Base-by-base conservation (phyloP, 495 filamentous ascomycete species). In the Penicillium alfredii region DNA sequence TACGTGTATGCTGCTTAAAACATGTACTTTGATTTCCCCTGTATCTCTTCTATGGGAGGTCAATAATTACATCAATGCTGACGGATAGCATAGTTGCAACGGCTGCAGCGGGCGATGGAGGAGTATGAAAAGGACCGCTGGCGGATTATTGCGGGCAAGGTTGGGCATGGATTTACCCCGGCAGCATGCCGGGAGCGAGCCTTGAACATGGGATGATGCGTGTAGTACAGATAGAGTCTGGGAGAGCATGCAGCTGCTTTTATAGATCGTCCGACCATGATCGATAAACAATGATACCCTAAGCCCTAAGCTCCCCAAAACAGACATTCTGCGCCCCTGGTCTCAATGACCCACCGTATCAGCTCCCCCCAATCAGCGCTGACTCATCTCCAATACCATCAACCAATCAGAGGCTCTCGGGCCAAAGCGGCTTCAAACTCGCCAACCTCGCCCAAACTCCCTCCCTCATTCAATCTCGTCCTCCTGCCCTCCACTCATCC, bases 91-190 rank as follows among this genome's bases (percentile, higher is more conserved):
- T 47, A 94, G 88, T 79, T 89, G 30, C 72, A 81, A 60, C 80
- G 81, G 48, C 78, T 95, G 44, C 78, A 77, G 26, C 78, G 72
- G 29, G 88, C 88, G 11, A 75, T 93, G 44, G 74, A 84, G 51
- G 86, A 92, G 48, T 94, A 94, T 63, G 86, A 94, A 52, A 80
- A 84, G 57, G 86, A 94, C 53, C 82, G 84, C 44, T 95, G 88
- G 88, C 77, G 84, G 33, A 81, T 88, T 51, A 78, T 95, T 32
- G 78, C 88, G 48, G 80, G 78, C 49, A 94, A 93, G 60, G 79
- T 95, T 47, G 88, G 88, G 21, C 80, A 74, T 38, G 86, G 88
- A 9, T 88, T 90, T 52, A 88, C 85, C 7, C 81, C 88, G 8
- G 76, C 76, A 22, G 86, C 86, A 11, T 95, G 88, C 67, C 80